Percentiles rank a stretch among this genome's conserved stretches.
These are phyloP conservation scores for Elaeagnus macrophylla DNA, from an alignment of 306 rosid species.

Conservation along the genomic window DNA sequence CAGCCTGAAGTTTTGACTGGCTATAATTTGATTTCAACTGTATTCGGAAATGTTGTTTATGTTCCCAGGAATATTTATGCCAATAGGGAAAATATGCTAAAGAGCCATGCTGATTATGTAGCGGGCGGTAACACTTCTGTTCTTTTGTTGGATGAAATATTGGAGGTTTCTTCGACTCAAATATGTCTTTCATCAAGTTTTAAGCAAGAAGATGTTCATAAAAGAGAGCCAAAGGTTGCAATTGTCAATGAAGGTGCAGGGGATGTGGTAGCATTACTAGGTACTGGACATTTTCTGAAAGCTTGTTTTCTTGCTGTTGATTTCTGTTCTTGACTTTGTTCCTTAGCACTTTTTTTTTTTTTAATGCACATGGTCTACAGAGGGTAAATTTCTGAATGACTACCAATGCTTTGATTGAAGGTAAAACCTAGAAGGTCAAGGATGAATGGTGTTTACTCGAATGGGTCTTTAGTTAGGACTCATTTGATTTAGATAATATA, in stretches of 20 bases:
- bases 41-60: constrained; percentile 74
- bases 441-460: background rate
- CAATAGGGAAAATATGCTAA: constrained; percentile 60
- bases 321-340: background rate
- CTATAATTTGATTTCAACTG: constrained; percentile 80
- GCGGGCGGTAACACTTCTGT: constrained; percentile 47
- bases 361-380: background rate
- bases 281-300: constrained; percentile 30
- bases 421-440: background rate
- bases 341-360: background rate
- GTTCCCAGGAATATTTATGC: constrained; percentile 67
- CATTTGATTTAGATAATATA: background rate
- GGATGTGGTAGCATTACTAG: constrained; percentile 80
- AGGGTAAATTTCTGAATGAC: background rate
- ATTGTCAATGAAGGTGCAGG: constrained; percentile 91
- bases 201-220: constrained; percentile 29
- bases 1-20: constrained; percentile 82
- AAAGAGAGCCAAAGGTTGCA: constrained; percentile 45
- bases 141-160: constrained; percentile 49
- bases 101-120: constrained; percentile 48
- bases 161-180: constrained; percentile 33
- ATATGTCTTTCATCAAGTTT: constrained; percentile 18
- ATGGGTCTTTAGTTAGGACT: background rate
- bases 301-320: background rate
- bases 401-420: background rate